A percentile compares a stretch with the other conserved stretches of the same genome.
Evolutionary conservation across 2,329 filamentous ascomycete genomes (phyloP).

Genomic region (Exophiala phaeomuriformis): DNA sequence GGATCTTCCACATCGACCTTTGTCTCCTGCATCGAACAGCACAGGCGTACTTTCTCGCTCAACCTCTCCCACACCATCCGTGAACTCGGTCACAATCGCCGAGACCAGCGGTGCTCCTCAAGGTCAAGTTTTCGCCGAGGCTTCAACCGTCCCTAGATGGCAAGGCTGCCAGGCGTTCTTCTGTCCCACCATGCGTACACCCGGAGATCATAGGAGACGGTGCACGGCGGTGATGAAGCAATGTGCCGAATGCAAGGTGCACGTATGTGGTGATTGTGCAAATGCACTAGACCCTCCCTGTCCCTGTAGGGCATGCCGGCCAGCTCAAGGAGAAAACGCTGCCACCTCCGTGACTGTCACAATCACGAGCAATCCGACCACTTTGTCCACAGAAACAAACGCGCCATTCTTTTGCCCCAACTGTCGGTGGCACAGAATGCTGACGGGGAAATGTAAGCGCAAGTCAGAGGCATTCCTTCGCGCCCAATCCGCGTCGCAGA

Average conservation of each 20-base stretch:
- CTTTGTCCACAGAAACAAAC: slow-evolving; percentile 4
- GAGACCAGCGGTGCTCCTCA: slow-evolving; percentile 32
- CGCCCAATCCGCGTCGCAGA: slow-evolving; percentile 6
- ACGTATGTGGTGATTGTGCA: slow-evolving; percentile 42
- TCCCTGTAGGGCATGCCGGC: slow-evolving; percentile 25
- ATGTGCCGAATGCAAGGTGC: slow-evolving; percentile 41
- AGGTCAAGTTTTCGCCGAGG: slow-evolving; percentile 1
- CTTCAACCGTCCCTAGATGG: slow-evolving; percentile 32
- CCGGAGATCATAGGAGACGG: slow-evolving; percentile 41
- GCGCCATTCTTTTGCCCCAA: slow-evolving; percentile 26
- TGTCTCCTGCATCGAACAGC: slow-evolving; percentile 28
- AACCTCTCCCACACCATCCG: slow-evolving; percentile 34
- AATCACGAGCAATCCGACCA: slow-evolving; percentile 1
- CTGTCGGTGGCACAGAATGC: slow-evolving; percentile 26
- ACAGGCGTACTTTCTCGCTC: slow-evolving; percentile 35
- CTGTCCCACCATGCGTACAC: slow-evolving; percentile 38
- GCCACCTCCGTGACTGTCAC: background rate
- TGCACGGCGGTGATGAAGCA: slow-evolving; percentile 40
- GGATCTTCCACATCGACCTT: slow-evolving; percentile 23
- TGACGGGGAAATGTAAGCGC: slow-evolving; percentile 24
- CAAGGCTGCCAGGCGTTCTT: slow-evolving; percentile 45
- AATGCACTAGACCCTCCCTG: slow-evolving; percentile 24
- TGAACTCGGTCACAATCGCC: slow-evolving; percentile 37
- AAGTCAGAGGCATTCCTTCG: slow-evolving; percentile 20
- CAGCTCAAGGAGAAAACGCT: slow-evolving; percentile 3